Base-by-base conservation (phyloP, 2,329 filamentous ascomycete species). In the Cercospora janseana region DNA sequence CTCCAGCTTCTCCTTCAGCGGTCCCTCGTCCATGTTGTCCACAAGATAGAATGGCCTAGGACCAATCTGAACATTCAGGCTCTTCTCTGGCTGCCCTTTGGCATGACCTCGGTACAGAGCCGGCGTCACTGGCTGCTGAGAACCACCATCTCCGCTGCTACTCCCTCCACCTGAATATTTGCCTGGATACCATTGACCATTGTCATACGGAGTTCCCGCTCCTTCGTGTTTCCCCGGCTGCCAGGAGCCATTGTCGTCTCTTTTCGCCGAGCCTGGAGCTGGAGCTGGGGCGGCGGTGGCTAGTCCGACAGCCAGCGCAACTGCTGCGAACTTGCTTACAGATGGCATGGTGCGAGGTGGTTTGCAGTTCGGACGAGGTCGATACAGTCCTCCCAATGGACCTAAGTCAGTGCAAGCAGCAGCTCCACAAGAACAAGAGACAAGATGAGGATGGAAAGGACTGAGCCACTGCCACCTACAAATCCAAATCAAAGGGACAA, bases 31-130 rank as follows among this genome's bases (percentile, higher is more conserved):
- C 80, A 87, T 82, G 60, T 81, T 74, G 60, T 82, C 73, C 57
- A 86, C 70, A 5, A 87, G 75, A 66, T 78, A 87, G 67, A 80
- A 82, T 0, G 83, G 83, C 7, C 83, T 76, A 2, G 81, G 80
- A 5, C 82, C 83, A 3, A 85, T 71, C 44, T 83, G 77, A 52
- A 85, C 75, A 35, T 61, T 62, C 26, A 52, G 38, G 32, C 44
- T 46, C 46, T 52, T 52, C 23, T 29, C 44, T 13, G 44, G 44
- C 12, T 46, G 31, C 24, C 44, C 32, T 10, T 46, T 46, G 9
- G 44, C 44, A 27, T 46, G 44, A 1, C 44, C 44, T 20, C 44
- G 31, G 23, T 28, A 46, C 28, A 32, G 44, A 15, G 37, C 31
- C 9, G 31, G 44, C 13, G 44, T 8, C 4, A 46, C 44, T 4